A percentile compares a stretch with the other conserved stretches of the same genome.
phyloP scores from a whole-genome alignment of 208 protist genomes.

The Leishmania martiniquensis region DNA sequence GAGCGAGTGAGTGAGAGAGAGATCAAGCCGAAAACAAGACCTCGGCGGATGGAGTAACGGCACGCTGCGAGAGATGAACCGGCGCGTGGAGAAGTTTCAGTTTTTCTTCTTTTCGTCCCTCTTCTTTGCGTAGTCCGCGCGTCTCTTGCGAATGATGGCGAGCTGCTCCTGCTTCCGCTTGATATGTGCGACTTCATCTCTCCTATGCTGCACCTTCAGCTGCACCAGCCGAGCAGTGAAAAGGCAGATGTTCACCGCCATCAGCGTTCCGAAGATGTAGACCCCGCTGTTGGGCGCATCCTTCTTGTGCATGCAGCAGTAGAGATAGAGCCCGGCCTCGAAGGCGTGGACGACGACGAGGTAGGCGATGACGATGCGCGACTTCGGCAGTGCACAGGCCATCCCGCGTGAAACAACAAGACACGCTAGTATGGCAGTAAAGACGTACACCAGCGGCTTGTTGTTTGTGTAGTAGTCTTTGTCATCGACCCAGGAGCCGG shows the following conservation, averaged over 20 bases:
- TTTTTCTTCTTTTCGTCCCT: slow-evolving; percentile 32
- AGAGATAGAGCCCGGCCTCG: slow-evolving; percentile 33
- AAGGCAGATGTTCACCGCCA: slow-evolving; percentile 30
- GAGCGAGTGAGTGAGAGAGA: neutral
- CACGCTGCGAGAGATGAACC: slow-evolving; percentile 1
- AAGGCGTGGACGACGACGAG: slow-evolving; percentile 42
- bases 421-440: slow-evolving; percentile 37
- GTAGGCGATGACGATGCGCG: slow-evolving; percentile 47
- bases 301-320: slow-evolving; percentile 34
- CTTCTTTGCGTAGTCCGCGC: slow-evolving; percentile 33
- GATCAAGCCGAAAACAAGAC: neutral
- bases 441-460: slow-evolving; percentile 37
- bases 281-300: slow-evolving; percentile 11
- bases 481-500: slow-evolving; percentile 56
- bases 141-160: slow-evolving; percentile 37
- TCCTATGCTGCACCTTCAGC: slow-evolving; percentile 12
- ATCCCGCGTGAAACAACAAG: slow-evolving; percentile 39
- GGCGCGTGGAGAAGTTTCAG: slow-evolving; percentile 3
- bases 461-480: slow-evolving; percentile 32
- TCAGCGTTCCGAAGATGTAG: slow-evolving; percentile 34
- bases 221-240: slow-evolving; percentile 28
- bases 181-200: slow-evolving; percentile 13
- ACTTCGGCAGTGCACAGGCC: slow-evolving; percentile 37
- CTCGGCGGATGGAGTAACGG: neutral
- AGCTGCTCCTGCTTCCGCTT: slow-evolving; percentile 35